Conservation (phyloP, 176 grass and related monocot species). For the Hsuehochloa calcarea region DNA sequence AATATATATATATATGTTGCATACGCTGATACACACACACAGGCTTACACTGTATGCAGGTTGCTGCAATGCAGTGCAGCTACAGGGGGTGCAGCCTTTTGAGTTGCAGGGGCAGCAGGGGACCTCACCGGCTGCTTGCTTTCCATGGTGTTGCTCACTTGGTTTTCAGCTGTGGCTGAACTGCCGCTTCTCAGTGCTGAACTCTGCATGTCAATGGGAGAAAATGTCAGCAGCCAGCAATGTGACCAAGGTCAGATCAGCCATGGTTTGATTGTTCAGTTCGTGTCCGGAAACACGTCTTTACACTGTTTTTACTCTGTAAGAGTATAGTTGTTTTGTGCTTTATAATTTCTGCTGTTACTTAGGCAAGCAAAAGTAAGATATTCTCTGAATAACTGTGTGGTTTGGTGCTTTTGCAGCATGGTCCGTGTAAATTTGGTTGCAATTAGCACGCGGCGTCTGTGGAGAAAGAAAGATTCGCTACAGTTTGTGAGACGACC, state of each 20-base stretch:
- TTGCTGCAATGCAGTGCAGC: background rate
- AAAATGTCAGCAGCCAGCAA: background rate
- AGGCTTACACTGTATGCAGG: background rate
- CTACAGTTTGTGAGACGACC: background rate
- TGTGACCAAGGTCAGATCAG: background rate
- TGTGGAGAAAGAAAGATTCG: background rate
- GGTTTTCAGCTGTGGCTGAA: background rate
- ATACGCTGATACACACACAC: no score
- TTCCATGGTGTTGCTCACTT: background rate
- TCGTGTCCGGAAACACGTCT: background rate
- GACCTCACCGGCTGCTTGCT: background rate
- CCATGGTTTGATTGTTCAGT: background rate
- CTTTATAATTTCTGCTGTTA: background rate
- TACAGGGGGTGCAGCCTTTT: constrained; percentile 32
- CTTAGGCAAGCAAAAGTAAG: background rate
- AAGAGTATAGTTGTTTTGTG: background rate
- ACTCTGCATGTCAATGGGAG: background rate
- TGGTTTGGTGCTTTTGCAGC: background rate
- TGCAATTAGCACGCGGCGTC: background rate
- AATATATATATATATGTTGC: no score
- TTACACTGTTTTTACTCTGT: background rate
- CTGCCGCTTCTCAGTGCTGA: background rate
- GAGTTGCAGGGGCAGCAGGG: background rate
- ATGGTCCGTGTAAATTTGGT: background rate
- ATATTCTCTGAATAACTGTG: background rate